Percentiles rank a stretch among this genome's conserved stretches.
Evolutionary conservation across 331 rosid species (phyloP).

Genomic region (Dryas integrifolia): DNA sequence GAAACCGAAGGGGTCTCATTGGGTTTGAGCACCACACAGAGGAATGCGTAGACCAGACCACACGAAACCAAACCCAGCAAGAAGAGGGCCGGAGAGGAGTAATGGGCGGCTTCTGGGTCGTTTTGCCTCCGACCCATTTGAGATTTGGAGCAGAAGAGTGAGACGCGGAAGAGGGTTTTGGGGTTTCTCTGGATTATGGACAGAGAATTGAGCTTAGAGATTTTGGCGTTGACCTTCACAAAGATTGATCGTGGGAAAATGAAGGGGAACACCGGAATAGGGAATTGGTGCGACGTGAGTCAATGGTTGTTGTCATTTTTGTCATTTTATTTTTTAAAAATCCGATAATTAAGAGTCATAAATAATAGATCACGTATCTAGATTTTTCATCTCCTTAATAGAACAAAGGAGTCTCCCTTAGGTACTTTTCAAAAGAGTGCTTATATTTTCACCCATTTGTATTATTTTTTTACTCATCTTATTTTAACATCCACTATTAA

Average conservation of each 20-base stretch:
- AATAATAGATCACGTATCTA: no score
- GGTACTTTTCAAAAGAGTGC: no score
- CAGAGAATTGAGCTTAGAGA: slow-evolving; percentile 7
- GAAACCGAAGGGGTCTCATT: slow-evolving; percentile 27
- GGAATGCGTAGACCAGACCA: slow-evolving; percentile 49
- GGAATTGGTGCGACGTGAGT: background rate
- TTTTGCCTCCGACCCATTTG: slow-evolving; percentile 67
- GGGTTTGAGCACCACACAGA: slow-evolving; percentile 47
- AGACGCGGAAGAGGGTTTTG: slow-evolving; percentile 33
- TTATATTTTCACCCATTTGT: no score
- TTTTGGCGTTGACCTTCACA: slow-evolving; percentile 46
- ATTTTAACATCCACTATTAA: no score
- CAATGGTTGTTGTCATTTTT: background rate
- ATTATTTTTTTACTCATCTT: no score
- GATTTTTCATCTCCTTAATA: no score
- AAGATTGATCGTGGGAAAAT: slow-evolving; percentile 1
- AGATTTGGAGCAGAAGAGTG: slow-evolving; percentile 23
- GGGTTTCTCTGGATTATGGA: slow-evolving; percentile 9
- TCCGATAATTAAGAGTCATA: no score
- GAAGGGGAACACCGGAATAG: background rate
- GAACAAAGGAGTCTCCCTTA: no score
- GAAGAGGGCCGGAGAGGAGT: slow-evolving; percentile 38
- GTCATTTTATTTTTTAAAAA: background rate
- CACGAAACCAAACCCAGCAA: slow-evolving; percentile 50
- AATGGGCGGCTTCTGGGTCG: slow-evolving; percentile 39